phyloP scores from a whole-genome alignment of 345 rosid species.

The Pseudoturritis turrita region DNA sequence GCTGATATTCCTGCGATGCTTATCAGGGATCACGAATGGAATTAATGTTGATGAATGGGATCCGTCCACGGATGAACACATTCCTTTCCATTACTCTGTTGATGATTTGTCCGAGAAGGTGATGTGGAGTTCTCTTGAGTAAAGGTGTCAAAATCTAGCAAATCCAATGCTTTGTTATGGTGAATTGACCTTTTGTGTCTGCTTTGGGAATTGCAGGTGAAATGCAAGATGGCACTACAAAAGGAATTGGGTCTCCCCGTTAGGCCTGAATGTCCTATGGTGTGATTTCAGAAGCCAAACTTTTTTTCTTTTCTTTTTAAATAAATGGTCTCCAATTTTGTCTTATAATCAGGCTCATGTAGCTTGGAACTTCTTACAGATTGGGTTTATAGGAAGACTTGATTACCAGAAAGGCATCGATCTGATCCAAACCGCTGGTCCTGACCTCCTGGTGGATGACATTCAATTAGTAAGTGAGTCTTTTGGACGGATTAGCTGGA shows the following conservation, averaged over 20 bases:
- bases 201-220: slow-evolving; percentile 45
- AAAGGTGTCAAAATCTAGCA: not conserved
- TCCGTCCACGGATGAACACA: slow-evolving; percentile 67
- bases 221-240: slow-evolving; percentile 85
- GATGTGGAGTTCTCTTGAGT: not conserved
- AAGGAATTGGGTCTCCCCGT: slow-evolving; percentile 86
- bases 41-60: slow-evolving; percentile 80
- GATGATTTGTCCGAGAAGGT: slow-evolving; percentile 87
- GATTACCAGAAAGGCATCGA: slow-evolving; percentile 97
- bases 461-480: slow-evolving; percentile 87
- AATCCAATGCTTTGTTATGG: slow-evolving; percentile 6
- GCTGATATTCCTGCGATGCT: not conserved
- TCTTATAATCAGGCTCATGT: not conserved
- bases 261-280: slow-evolving; percentile 84
- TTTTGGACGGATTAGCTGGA: not conserved
- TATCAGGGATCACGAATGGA: slow-evolving; percentile 84
- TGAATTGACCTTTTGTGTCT: slow-evolving; percentile 18
- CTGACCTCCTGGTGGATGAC: slow-evolving; percentile 80
- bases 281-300: slow-evolving; percentile 26
- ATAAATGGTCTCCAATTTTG: not conserved
- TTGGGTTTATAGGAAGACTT: slow-evolving; percentile 94
- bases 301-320: not conserved
- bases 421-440: slow-evolving; percentile 58
- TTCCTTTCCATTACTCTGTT: slow-evolving; percentile 55
- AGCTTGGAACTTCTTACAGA: slow-evolving; percentile 34